Evolutionary conservation across 2,329 filamentous ascomycete species (phyloP), one percentile per base, ranked within the genome.

Genomic region (Phaeophleospora eucalypticola): DNA sequence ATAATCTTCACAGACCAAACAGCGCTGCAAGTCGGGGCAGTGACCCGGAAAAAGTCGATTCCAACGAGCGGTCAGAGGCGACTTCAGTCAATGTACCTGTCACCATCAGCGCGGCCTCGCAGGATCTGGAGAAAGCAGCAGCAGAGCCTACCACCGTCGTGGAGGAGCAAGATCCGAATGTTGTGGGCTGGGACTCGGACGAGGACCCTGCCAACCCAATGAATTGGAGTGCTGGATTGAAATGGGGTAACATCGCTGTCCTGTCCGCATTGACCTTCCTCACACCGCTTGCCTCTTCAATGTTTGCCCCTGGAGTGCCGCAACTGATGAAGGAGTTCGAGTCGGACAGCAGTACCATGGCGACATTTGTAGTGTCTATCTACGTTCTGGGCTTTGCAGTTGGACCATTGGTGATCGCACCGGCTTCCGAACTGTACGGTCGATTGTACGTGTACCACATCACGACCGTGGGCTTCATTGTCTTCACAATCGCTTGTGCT

Each of bases 301-400:
- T 86, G 68, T 84, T 88, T 57, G 83, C 83, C 0, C 84, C 84
- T 0, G 83, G 78, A 4, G 79, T 87, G 0, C 77, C 79, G 0
- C 67, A 80, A 2, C 70, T 88, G 0, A 78, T 86, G 73, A 43
- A 57, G 4, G 81, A 86, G 17, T 87, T 88, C 59, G 46, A 74
- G 20, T 76, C 71, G 3, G 68, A 65, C 24, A 80, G 73, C 48
- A 61, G 68, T 4, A 65, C 76, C 37, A 69, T 87, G 1, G 77
- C 75, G 0, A 75, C 80, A 0, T 82, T 89, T 41, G 81, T 84
- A 45, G 80, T 87, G 1, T 84, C 81, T 0, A 76, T 86, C 19
- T 65, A 83, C 61, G 72, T 87, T 2, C 68, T 86, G 0, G 84
- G 16, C 2, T 74, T 71, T 48, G 69, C 70, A 0, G 63, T 73